Evolutionary conservation across 2,329 filamentous ascomycete species (phyloP), one percentile per base, ranked within the genome.

Genomic region (Penicillium corylophilum): DNA sequence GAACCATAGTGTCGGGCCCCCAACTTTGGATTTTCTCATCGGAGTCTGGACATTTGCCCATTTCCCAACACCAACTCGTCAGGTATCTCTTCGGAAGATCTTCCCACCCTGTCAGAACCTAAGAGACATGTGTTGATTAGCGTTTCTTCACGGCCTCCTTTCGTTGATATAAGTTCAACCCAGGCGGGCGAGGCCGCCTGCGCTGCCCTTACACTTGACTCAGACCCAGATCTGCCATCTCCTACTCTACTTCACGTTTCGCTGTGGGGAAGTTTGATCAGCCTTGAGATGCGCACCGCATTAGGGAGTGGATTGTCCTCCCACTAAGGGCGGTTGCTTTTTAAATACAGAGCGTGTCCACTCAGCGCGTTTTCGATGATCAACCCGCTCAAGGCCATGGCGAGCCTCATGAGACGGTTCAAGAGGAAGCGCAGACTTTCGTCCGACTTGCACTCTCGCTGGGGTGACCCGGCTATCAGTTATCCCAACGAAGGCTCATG

Each of bases 401-500:
- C 65, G 35, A 59, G 55, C 35, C 55, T 71, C 31, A 60, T 71
- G 41, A 63, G 63, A 36, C 70, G 64, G 54, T 59, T 71, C 46
- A 60, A 68, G 46, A 60, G 60, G 51, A 71, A 70, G 56, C 66
- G 66, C 44, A 65, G 64, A 54, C 55, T 72, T 6, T 69, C 70
- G 3, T 70, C 69, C 1, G 64, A 71, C 28, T 54, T 74, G 33
- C 66, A 74, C 56, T 62, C 69, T 26, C 68, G 71, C 55, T 75
- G 71, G 68, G 73, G 73, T 4, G 73, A 75, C 57, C 58, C 64
- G 33, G 58, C 69, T 15, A 75, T 75, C 55, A 71, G 67, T 22
- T 69, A 68, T 58, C 73, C 73, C 20, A 73, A 63, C 35, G 61
- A 68, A 35, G 72, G 72, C 22, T 74, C 72, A n/a, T 75, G 73